These are phyloP conservation scores for Gnomoniopsis smithogilvyi DNA, from an alignment of 2,329 filamentous ascomycete genomes.

Conservation along the genomic window DNA sequence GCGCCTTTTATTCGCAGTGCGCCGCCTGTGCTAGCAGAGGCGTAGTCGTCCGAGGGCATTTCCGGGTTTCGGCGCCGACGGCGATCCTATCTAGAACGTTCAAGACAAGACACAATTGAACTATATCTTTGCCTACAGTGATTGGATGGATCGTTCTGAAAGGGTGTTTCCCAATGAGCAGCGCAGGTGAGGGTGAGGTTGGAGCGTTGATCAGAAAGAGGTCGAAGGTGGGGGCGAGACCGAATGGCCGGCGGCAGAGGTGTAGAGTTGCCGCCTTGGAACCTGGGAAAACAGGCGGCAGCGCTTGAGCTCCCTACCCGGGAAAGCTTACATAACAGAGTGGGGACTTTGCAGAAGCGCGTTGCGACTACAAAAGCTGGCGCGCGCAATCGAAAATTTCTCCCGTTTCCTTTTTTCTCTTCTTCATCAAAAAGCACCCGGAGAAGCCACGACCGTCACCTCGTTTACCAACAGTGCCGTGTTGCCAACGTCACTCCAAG, in stretches of 20 bases:
- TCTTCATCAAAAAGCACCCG: constrained; percentile 61
- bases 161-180: too few species aligned
- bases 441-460: constrained; percentile 64
- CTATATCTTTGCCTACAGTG: too few species aligned
- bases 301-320: too few species aligned
- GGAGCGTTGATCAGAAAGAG: too few species aligned
- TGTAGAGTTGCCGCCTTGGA: too few species aligned
- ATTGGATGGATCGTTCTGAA: too few species aligned
- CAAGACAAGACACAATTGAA: not conserved
- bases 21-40: constrained; percentile 61
- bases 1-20: constrained; percentile 83
- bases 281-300: too few species aligned
- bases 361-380: constrained; percentile 16
- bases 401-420: constrained; percentile 39
- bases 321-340: not conserved
- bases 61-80: not conserved
- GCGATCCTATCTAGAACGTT: too few species aligned
- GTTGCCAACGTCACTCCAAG: constrained; percentile 52
- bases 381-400: constrained; percentile 26
- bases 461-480: constrained; percentile 54
- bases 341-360: not conserved
- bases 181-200: too few species aligned
- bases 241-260: too few species aligned
- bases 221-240: too few species aligned
- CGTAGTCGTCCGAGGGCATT: constrained; percentile 77